These are phyloP conservation scores for Clitoria ternatea DNA, from an alignment of 306 rosid species.

Conservation along the genomic window DNA sequence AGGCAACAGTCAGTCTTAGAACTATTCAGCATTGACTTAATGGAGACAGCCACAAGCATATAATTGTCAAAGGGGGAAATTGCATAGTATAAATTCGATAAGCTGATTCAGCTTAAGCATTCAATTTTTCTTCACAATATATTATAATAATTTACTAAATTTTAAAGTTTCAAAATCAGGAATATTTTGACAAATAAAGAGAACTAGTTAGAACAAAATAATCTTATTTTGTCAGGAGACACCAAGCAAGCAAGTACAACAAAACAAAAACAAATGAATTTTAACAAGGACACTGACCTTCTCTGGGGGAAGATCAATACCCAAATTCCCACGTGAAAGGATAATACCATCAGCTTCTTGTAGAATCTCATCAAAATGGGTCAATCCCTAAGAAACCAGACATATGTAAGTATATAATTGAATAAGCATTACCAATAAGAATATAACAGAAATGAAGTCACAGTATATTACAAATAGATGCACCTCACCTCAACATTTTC, in stretches of 20 bases:
- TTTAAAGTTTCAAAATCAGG: neutral
- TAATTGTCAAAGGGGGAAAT: neutral
- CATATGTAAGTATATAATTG: neutral
- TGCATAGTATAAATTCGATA: neutral
- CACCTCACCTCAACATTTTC: conserved; percentile 80
- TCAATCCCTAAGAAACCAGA: conserved; percentile 62
- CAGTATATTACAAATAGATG: neutral
- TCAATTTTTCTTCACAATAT: neutral
- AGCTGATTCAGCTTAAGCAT: neutral
- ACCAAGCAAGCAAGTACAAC: neutral
- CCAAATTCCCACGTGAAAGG: conserved; percentile 90
- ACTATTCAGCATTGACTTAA: neutral
- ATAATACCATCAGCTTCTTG: conserved; percentile 96
- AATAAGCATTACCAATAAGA: neutral
- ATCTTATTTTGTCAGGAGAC: neutral
- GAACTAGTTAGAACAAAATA: neutral
- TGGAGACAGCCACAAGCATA: neutral
- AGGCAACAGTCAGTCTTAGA: neutral
- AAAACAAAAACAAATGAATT: conserved; percentile 14
- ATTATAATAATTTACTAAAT: neutral
- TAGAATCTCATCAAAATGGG: conserved; percentile 88
- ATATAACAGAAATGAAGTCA: neutral
- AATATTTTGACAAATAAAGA: neutral
- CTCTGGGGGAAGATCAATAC: conserved; percentile 96
- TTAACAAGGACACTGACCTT: conserved; percentile 51